A percentile compares a stretch with the other conserved stretches of the same genome.
These are phyloP conservation scores for Tuber magnatum DNA, from an alignment of 495 filamentous ascomycete species.

Conservation along the genomic window DNA sequence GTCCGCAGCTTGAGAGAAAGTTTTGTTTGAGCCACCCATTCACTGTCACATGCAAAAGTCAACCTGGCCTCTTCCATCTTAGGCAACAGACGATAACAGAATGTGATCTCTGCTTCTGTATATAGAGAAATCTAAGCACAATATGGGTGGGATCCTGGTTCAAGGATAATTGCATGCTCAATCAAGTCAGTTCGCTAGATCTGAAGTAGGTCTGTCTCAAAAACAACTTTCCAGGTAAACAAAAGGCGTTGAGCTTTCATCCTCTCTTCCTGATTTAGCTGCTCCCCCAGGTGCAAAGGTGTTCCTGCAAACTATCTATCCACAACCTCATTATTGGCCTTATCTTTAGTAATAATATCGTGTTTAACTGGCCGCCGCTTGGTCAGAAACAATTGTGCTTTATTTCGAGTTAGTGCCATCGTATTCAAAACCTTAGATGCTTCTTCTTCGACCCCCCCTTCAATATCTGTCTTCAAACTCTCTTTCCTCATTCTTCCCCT, in stretches of 20 bases:
- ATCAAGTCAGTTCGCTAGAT: not conserved
- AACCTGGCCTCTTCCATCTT: not conserved
- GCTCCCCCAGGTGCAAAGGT: too few relatives aligned
- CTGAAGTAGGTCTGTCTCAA: not conserved
- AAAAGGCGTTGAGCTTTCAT: not conserved
- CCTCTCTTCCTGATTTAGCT: too few relatives aligned
- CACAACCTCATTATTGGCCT: too few relatives aligned
- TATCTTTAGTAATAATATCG: too few relatives aligned
- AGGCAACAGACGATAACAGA: not conserved
- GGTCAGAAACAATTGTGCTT: not conserved
- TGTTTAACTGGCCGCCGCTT: too few relatives aligned
- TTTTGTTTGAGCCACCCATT: not conserved
- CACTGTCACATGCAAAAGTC: not conserved
- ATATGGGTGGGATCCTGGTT: fast-evolving
- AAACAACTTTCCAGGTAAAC: not conserved
- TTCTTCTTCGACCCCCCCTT: too few relatives aligned
- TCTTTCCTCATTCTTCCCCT: too few relatives aligned
- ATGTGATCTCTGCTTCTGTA: not conserved
- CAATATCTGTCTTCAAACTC: too few relatives aligned
- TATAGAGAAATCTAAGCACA: too few relatives aligned
- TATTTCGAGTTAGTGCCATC: not conserved
- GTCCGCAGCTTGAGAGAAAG: not conserved
- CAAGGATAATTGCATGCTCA: not conserved
- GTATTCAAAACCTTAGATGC: not conserved
- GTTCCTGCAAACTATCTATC: too few relatives aligned